Base-by-base conservation (phyloP, 129 eudicot genomes). In the Sambucus nigra region DNA sequence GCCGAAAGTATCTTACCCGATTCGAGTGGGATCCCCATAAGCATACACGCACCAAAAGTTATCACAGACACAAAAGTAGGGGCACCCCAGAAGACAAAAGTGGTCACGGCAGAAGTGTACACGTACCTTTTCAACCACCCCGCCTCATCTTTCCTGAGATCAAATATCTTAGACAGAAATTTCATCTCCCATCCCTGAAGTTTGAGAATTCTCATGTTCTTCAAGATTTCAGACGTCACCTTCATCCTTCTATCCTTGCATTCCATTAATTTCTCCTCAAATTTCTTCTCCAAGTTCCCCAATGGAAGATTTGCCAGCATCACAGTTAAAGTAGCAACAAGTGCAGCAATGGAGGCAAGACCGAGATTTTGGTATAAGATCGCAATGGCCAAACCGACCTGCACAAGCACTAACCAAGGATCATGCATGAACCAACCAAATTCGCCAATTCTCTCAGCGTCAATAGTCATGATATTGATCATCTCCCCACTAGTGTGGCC, bases 171-270 rank as follows among this genome's bases (percentile, higher is more conserved):
- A 1, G 84, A 74, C 67, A 89, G 69, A 61, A 89, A 89, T 70
- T 82, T 89, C 95, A 85, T 63, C 74, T 84, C 98, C 98, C 98
- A 89, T 9, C 94, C 93, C 61, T 89, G 76, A 66, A 89, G 94
- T 62, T 84, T 89, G 33, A 89, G 88, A 62, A 89, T 89, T 57
- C 81, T 76, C 98, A 89, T 89, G 67, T 85, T 89, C 65, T 76
- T 81, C 71, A 89, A 68, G 44, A 85, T 76, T 55, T 89, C 98
- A 23, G 89, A 81, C 13, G 88, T 89, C 7, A 77, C 73, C 74
- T 89, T 89, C 98, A 89, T 85, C 71, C 98, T 69, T 69, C 48
- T 67, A 59, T 89, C 98, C 63, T 81, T 89, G 13, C 63, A 81
- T 55, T 81, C 53, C 98, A 89, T 89, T 7, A 89, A 51, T 47